Conservation (phyloP, 495 filamentous ascomycete genomes). For the Mytilinidion resinicola region DNA sequence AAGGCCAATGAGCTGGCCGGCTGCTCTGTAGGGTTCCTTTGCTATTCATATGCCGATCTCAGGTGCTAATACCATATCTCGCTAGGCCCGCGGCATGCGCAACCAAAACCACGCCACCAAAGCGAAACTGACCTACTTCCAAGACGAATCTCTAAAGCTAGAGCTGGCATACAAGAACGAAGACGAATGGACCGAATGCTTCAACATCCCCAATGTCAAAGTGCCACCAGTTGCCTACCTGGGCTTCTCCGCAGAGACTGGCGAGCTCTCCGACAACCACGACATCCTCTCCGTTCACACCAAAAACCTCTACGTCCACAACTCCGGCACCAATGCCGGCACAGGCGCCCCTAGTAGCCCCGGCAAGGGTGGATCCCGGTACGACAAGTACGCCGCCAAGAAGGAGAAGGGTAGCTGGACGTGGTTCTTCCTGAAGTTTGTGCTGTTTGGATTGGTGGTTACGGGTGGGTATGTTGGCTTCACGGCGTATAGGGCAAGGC, state of each 20-base stretch:
- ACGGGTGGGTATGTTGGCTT: conserved; percentile 77
- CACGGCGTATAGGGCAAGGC: conserved; percentile 69
- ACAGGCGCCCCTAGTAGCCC: conserved; percentile 30
- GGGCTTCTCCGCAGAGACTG: conserved; percentile 92
- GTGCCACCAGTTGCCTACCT: conserved; percentile 90
- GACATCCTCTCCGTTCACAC: conserved; percentile 87
- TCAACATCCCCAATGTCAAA: conserved; percentile 60
- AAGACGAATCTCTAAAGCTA: conserved; percentile 85
- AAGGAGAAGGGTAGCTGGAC: conserved; percentile 60
- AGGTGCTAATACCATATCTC: background rate
- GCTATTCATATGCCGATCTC: background rate
- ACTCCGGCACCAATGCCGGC: conserved; percentile 42
- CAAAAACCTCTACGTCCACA: conserved; percentile 70
- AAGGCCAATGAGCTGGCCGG: conserved; percentile 89
- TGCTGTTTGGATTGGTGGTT: conserved; percentile 65
- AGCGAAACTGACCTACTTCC: conserved; percentile 87
- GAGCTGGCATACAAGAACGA: conserved; percentile 91
- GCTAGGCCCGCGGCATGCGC: conserved; percentile 76
- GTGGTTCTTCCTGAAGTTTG: conserved; percentile 85
- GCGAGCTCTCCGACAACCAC: conserved; percentile 95
- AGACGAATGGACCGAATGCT: conserved; percentile 84
- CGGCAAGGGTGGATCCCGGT: conserved; percentile 38
- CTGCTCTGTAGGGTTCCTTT: conserved; percentile 60
- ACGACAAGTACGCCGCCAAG: conserved; percentile 32
- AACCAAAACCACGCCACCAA: conserved; percentile 73